Percentiles rank a stretch among this genome's conserved stretches.
Evolutionary conservation across 2,329 filamentous ascomycete genomes (phyloP).

Genomic region (Sarocladium brachiariae): DNA sequence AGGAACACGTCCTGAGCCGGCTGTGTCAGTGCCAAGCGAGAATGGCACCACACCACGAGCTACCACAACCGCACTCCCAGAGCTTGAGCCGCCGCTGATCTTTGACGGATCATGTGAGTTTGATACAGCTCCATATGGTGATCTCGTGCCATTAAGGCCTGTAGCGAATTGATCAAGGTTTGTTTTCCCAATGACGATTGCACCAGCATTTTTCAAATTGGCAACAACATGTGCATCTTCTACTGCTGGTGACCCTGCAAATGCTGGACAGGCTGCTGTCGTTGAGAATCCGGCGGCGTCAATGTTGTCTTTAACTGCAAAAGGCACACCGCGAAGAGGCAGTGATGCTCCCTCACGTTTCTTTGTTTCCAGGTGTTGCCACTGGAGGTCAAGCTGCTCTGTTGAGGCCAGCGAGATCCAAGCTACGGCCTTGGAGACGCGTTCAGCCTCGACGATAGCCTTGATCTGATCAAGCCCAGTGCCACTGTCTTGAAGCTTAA

Average conservation of each 20-base stretch:
- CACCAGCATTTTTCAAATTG: conserved; percentile 44
- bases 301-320: conserved; percentile 51
- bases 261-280: conserved; percentile 45
- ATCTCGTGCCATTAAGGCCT: conserved; percentile 53
- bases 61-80: conserved; percentile 50
- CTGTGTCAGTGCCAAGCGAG: conserved; percentile 50
- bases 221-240: conserved; percentile 41
- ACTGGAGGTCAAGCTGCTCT: conserved; percentile 7
- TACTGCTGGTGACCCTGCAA: conserved; percentile 36
- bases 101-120: conserved; percentile 38
- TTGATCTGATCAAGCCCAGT: not conserved
- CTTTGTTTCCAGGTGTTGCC: conserved; percentile 7
- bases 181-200: conserved; percentile 45
- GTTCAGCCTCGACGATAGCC: not conserved
- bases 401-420: conserved; percentile 9
- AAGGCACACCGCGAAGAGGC: conserved; percentile 50
- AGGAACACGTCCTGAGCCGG: conserved; percentile 47
- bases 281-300: conserved; percentile 43
- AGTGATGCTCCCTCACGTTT: conserved; percentile 21
- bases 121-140: conserved; percentile 49
- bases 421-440: conserved; percentile 3
- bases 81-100: conserved; percentile 47
- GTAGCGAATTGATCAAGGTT: conserved; percentile 58
- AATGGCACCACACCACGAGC: conserved; percentile 47
- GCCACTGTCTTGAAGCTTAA: not conserved